Evolutionary conservation across 495 filamentous ascomycete species (phyloP).

Genomic region (Aspergillus incahuasiensis): DNA sequence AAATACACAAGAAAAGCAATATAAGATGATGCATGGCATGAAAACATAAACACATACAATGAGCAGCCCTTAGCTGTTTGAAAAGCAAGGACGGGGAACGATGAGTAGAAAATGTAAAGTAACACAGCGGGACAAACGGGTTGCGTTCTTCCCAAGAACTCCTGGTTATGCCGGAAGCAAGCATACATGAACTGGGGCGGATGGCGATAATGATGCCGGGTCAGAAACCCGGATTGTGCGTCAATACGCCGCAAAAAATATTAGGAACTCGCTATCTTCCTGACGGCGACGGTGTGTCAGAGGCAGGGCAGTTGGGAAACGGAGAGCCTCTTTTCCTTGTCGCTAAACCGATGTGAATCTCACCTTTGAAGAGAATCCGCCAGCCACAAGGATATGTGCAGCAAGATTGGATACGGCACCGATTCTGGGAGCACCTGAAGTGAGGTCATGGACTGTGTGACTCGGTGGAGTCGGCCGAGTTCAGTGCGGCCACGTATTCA

Average conservation of each 20-base stretch:
- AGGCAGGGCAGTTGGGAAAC: not conserved
- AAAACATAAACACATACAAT: conserved; percentile 11
- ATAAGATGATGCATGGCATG: not conserved
- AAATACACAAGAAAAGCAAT: conserved; percentile 1
- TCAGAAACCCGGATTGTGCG: conserved; percentile 2
- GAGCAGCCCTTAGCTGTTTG: conserved; percentile 11
- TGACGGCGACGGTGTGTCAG: not conserved
- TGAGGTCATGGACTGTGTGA: conserved; percentile 3
- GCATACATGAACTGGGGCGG: conserved; percentile 19
- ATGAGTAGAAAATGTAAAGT: conserved; percentile 7
- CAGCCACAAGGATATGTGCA: not conserved
- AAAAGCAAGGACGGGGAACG: conserved; percentile 9
- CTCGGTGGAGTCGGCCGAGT: conserved; percentile 6
- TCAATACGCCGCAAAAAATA: not conserved
- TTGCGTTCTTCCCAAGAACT: conserved; percentile 42
- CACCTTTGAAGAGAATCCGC: not conserved
- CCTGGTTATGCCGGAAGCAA: conserved; percentile 41
- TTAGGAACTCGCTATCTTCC: not conserved
- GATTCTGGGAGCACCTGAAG: not conserved
- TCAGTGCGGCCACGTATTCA: conserved; percentile 13
- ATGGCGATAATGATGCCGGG: conserved; percentile 1
- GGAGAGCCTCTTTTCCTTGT: not conserved
- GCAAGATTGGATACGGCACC: conserved; percentile 2
- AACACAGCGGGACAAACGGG: conserved; percentile 25
- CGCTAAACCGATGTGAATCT: not conserved